Conservation (phyloP, 345 rosid species). For the Alliaria petiolata region DNA sequence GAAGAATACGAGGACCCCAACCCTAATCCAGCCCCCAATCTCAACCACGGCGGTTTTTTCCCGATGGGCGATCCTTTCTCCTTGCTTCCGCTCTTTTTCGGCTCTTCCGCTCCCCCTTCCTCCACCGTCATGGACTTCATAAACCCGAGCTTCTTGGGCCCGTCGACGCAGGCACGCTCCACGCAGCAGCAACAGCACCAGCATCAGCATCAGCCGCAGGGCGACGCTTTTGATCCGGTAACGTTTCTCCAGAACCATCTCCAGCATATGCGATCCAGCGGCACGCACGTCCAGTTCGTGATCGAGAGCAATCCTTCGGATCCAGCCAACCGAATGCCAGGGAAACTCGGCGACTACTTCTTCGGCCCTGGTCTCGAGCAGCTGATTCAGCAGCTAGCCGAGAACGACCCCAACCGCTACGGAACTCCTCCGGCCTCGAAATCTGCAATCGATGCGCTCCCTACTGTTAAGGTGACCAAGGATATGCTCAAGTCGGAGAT, state of each 20-base stretch:
- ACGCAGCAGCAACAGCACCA: not conserved
- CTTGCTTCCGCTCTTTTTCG: conserved; percentile 36
- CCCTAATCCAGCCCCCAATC: conserved; percentile 35
- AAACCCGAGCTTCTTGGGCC: conserved; percentile 19
- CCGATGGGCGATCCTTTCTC: conserved; percentile 30
- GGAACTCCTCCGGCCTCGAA: conserved; percentile 85
- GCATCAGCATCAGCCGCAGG: not conserved
- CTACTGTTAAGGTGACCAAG: conserved; percentile 42
- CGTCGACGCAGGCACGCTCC: conserved; percentile 12
- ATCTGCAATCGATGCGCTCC: conserved; percentile 51
- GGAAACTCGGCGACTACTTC: conserved; percentile 63
- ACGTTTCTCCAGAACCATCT: conserved; percentile 52
- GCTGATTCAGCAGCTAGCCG: conserved; percentile 70
- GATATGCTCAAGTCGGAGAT: conserved; percentile 46
- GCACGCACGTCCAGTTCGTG: conserved; percentile 63
- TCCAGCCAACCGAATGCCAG: conserved; percentile 29
- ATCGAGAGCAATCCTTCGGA: conserved; percentile 47
- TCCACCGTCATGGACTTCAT: conserved; percentile 13
- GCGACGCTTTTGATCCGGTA: conserved; percentile 46
- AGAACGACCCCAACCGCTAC: conserved; percentile 69
- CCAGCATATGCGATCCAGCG: conserved; percentile 50
- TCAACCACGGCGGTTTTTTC: conserved; percentile 15
- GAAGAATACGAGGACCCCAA: conserved; percentile 57
- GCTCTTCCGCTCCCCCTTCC: conserved; percentile 21
- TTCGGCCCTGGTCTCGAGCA: conserved; percentile 76